Evolutionary conservation across 768 basidiomycete genomes (phyloP), one percentile per base, ranked within the genome.

Genomic region (Phylloporus sp.): DNA sequence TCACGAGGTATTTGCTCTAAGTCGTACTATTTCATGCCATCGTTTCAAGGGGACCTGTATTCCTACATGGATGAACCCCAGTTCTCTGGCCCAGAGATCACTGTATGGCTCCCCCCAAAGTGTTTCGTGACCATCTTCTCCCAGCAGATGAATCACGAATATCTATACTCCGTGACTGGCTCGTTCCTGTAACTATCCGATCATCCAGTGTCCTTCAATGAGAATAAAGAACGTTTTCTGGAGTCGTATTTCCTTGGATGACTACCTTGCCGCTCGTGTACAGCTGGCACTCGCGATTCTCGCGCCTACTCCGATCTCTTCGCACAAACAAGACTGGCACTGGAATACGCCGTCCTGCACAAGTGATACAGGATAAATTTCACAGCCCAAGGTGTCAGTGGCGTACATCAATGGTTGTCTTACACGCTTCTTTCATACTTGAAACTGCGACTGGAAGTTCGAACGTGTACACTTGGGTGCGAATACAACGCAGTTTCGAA

Each of bases 371-470:
- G 26, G 36, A 45, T 27, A 26, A 34, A 47, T 16, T 36, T 53
- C 10, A 6, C 20, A n/a, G 32, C 44, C 48, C 23, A 11, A 28
- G 40, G 20, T 13, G 6, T 28, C 16, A 9, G 35, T 35, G 55
- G 43, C 44, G n/a, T 46, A 20, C 35, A 50, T 56, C 44, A 31
- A 49, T 46, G 31, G 31, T 11, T 41, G 45, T 50, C 49, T 36
- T 42, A 53, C 58, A 63, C 43, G 54, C 54, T 55, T 35, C 48
- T 36, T 57, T 15, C 58, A 22, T 46, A 41, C 49, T 42, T 55
- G 45, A 45, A 24, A 59, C 45, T 27, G 48, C 48, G 44, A 42
- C 35, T 18, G 43, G 39, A 29, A 36, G 32, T 16, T 34, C 32
- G 34, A 45, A 50, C 42, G 27, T 55, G 56, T 29, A 49, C 24